These are phyloP conservation scores for Botryotinia calthae DNA, from an alignment of 2,329 filamentous ascomycete species.

Conservation along the genomic window DNA sequence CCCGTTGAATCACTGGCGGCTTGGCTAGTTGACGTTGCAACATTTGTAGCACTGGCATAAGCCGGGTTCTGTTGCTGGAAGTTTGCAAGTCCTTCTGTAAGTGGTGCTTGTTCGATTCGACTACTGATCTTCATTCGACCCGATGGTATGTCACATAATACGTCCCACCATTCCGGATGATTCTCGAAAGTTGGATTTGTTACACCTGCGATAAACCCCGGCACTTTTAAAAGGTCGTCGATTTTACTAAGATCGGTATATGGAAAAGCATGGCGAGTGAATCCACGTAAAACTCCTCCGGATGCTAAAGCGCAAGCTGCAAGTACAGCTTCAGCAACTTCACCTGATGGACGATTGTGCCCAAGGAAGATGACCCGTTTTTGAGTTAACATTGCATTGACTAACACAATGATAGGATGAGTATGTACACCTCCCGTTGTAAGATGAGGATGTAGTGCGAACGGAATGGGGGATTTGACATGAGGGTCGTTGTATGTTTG, in stretches of 20 bases:
- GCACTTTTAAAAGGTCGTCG: conserved; percentile 91
- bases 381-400: conserved; percentile 92
- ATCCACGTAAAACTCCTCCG: conserved; percentile 86
- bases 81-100: conserved; percentile 81
- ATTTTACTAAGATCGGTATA: conserved; percentile 98
- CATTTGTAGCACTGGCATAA: conserved; percentile 51
- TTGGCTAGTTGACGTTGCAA: conserved; percentile 35
- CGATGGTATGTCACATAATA: conserved; percentile 88
- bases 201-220: conserved; percentile 95
- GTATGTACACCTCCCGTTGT: conserved; percentile 88
- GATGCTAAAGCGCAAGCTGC: conserved; percentile 94
- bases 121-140: conserved; percentile 93
- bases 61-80: conserved; percentile 78
- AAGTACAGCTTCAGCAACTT: conserved; percentile 95
- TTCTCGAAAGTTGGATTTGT: conserved; percentile 95
- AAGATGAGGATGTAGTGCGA: conserved; percentile 82
- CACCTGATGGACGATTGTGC: conserved; percentile 90
- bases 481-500: conserved; percentile 88
- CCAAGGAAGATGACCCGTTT: conserved; percentile 96
- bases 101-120: conserved; percentile 74
- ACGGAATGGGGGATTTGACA: conserved; percentile 77
- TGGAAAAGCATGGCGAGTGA: conserved; percentile 93
- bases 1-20: conserved; percentile 68
- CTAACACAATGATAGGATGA: conserved; percentile 90
- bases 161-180: conserved; percentile 97